Conservation (phyloP, 2,329 filamentous ascomycete genomes). For the Lachnellula hyalina region DNA sequence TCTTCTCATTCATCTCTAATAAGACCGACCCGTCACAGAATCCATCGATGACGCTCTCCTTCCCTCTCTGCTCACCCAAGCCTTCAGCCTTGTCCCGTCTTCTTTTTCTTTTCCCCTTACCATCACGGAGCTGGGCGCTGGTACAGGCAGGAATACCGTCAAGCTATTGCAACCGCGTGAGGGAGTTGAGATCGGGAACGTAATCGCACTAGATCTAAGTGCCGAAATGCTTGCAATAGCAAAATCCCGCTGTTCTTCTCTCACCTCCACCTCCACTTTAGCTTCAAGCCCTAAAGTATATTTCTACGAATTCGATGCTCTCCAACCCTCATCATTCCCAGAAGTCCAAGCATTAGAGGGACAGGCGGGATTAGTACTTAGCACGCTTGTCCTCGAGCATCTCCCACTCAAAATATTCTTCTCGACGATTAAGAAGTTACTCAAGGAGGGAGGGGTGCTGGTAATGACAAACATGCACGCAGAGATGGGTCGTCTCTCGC, state of each 20-base stretch:
- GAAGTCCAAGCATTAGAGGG: not conserved
- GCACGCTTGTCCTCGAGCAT: slow-evolving; percentile 61
- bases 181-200: slow-evolving; percentile 14
- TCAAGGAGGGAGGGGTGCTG: slow-evolving; percentile 43
- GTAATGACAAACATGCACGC: slow-evolving; percentile 65
- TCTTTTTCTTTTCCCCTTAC: not conserved
- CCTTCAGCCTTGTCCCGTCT: slow-evolving; percentile 34
- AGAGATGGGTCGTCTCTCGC: slow-evolving; percentile 54
- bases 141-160: slow-evolving; percentile 58
- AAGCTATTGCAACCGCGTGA: slow-evolving; percentile 37
- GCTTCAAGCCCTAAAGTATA: not conserved
- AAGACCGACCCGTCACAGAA: slow-evolving; percentile 28
- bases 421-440: slow-evolving; percentile 36
- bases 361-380: slow-evolving; percentile 43
- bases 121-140: slow-evolving; percentile 53
- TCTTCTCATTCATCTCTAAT: not conserved
- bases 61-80: slow-evolving; percentile 42
- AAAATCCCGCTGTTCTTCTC: slow-evolving; percentile 15
- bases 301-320: slow-evolving; percentile 24
- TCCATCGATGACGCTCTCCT: slow-evolving; percentile 56
- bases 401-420: slow-evolving; percentile 49
- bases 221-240: slow-evolving; percentile 53
- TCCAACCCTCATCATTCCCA: slow-evolving; percentile 23
- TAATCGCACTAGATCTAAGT: slow-evolving; percentile 47
- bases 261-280: not conserved